A percentile compares a stretch with the other conserved stretches of the same genome.
phyloP scores from a whole-genome alignment of 2,329 filamentous ascomycete species.

The Calonectria hongkongensis region DNA sequence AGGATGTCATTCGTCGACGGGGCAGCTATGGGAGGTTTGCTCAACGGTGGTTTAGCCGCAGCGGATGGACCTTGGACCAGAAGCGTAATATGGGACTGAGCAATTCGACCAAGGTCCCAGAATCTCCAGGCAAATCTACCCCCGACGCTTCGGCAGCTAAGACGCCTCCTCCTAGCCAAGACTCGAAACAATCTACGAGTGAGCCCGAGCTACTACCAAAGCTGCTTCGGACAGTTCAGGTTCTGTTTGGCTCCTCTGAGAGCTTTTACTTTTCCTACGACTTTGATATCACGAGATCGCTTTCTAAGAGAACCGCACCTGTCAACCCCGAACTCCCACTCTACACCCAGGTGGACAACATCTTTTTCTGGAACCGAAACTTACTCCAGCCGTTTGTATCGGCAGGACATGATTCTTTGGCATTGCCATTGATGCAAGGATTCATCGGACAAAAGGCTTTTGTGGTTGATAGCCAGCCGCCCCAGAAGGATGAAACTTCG shows the following conservation, averaged over 20 bases:
- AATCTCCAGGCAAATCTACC: slow-evolving; percentile 39
- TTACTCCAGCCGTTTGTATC: slow-evolving; percentile 84
- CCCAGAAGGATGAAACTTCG: slow-evolving; percentile 69
- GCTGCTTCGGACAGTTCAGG: slow-evolving; percentile 86
- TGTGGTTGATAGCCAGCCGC: slow-evolving; percentile 78
- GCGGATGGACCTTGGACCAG: slow-evolving; percentile 85
- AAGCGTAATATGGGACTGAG: slow-evolving; percentile 82
- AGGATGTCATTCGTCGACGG: slow-evolving; percentile 89
- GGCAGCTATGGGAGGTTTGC: slow-evolving; percentile 94
- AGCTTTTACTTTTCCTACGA: slow-evolving; percentile 99
- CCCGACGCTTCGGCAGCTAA: slow-evolving; percentile 43
- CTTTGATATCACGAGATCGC: slow-evolving; percentile 87
- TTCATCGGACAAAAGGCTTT: slow-evolving; percentile 94
- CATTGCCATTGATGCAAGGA: slow-evolving; percentile 92
- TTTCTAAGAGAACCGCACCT: slow-evolving; percentile 60
- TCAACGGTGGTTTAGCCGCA: slow-evolving; percentile 91
- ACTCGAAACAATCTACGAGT: slow-evolving; percentile 49
- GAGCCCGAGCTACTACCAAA: slow-evolving; percentile 82
- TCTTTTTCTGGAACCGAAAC: slow-evolving; percentile 94
- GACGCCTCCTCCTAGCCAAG: slow-evolving; percentile 64
- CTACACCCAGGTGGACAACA: slow-evolving; percentile 81
- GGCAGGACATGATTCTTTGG: slow-evolving; percentile 80
- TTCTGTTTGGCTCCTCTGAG: slow-evolving; percentile 86
- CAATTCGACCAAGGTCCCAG: slow-evolving; percentile 56
- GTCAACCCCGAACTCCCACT: slow-evolving; percentile 70